Evolutionary conservation across 192 early-diverging fungal species (phyloP).

Genomic region (Oehlia diaphana): DNA sequence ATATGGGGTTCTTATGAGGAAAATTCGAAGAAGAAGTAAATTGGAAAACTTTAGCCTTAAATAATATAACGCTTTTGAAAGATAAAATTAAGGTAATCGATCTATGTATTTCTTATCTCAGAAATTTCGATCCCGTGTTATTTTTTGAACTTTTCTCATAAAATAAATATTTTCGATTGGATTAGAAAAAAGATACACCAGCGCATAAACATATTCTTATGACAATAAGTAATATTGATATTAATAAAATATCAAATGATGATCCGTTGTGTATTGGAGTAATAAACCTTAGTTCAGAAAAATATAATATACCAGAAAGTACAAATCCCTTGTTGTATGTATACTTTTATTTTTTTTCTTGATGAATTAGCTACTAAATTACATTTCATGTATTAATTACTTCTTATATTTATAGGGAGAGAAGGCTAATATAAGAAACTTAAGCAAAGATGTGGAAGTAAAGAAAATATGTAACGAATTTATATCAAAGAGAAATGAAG

Average conservation of each 20-base stretch:
- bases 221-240: too few species aligned
- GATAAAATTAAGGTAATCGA: slow-evolving; percentile 11
- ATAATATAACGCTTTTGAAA: slow-evolving; percentile 7
- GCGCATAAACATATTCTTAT: slow-evolving; percentile 3
- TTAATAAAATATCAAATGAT: slow-evolving; percentile 8
- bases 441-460: too few species aligned
- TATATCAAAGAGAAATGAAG: too few species aligned
- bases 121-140: not conserved
- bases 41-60: not conserved
- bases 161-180: not conserved
- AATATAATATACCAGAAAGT: slow-evolving; percentile 20
- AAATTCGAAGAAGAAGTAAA: slow-evolving; percentile 16
- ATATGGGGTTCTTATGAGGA: slow-evolving; percentile 12
- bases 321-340: slow-evolving; percentile 1
- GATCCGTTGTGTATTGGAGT: slow-evolving; percentile 15
- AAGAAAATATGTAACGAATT: too few species aligned
- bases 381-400: too few species aligned
- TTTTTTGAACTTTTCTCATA: too few species aligned
- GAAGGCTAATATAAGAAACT: too few species aligned
- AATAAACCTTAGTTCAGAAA: slow-evolving; percentile 22
- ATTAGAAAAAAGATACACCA: slow-evolving; percentile 13
- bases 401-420: too few species aligned
- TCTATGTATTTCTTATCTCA: not conserved
- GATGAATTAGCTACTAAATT: too few species aligned
- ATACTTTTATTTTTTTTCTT: too few species aligned